These are phyloP conservation scores for Meripilus lineatus DNA, from an alignment of 1,284 basidiomycete genomes.

Conservation along the genomic window DNA sequence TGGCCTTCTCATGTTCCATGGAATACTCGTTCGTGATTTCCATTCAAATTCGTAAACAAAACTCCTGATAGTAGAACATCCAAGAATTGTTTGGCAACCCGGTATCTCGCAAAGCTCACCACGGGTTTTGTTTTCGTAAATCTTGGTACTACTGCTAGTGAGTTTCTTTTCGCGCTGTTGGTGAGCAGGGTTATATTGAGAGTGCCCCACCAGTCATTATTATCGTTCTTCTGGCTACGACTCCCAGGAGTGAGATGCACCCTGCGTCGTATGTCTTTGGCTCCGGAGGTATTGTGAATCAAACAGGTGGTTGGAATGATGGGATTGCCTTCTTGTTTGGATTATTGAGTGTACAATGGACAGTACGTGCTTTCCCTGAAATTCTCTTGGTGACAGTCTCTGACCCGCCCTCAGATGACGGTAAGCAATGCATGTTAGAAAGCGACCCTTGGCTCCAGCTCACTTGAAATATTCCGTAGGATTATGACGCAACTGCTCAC, in stretches of 20 bases:
- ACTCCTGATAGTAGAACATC: neutral
- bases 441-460: slow-evolving; percentile 3
- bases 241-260: slow-evolving; percentile 79
- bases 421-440: slow-evolving; percentile 30
- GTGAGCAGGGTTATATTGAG: too few relatives aligned
- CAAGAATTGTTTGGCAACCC: slow-evolving; percentile 80
- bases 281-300: slow-evolving; percentile 60
- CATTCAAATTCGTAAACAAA: neutral
- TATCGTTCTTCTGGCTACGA: slow-evolving; percentile 79
- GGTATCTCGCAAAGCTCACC: slow-evolving; percentile 75
- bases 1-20: slow-evolving; percentile 71
- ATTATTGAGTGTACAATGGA: slow-evolving; percentile 88
- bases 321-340: slow-evolving; percentile 88
- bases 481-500: slow-evolving; percentile 79
- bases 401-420: slow-evolving; percentile 49
- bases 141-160: slow-evolving; percentile 65
- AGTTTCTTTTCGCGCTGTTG: slow-evolving; percentile 18
- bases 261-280: slow-evolving; percentile 76
- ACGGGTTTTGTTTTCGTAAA: slow-evolving; percentile 86
- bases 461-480: slow-evolving; percentile 25
- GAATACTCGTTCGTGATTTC: slow-evolving; percentile 47
- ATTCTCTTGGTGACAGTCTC: neutral
- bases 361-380: slow-evolving; percentile 41
- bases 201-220: slow-evolving; percentile 78
- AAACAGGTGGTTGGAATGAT: slow-evolving; percentile 75